Evolutionary conservation across 495 filamentous ascomycete genomes (phyloP), one percentile per base, ranked within the genome.

Genomic region (Copromyces sp.): DNA sequence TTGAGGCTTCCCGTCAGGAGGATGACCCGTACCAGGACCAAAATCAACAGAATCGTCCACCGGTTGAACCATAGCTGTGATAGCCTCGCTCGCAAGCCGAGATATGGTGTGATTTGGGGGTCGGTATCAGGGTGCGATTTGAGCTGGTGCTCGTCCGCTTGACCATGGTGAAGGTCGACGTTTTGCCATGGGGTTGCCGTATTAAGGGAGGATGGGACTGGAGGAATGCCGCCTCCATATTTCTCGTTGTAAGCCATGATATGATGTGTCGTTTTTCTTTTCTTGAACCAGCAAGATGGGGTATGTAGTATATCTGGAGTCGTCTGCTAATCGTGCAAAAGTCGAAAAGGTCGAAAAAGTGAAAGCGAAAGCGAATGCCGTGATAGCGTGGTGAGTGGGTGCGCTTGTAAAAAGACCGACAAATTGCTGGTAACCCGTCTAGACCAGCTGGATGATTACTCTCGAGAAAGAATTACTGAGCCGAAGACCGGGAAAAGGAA

Each of bases 41-140:
- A 87, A 53, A 97, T 78, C 11, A 99, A 84, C 61, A 99, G 87
- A 71, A 99, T 85, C 47, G 95, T 98, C 96, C 96, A 99, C 82
- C 91, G 87, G 85, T 98, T 98, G 85, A 98, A 91, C 94, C 94
- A 97, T 78, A 93, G 84, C 85, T 99, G 95, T 39, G 95, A 99
- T 53, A 98, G 86, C 73, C 94, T 89, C 73, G 95, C 92, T 74
- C 90, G 89, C 75, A 97, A 87, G 70, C 95, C 95, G 40, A 99
- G 91, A 78, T 98, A 98, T 39, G 95, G 96, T 68, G 94, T 99
- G 77, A 96, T 88, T 73, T 68, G 69, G 8, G 78, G 77, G 2
- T 78, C 75, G 16, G 80, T 81, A 65, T 80, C 74, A 37, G 76
- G 70, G 68, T 80, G 74, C 1, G 47, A 72, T 17, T 41, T 68